Conservation (phyloP, 108 stramenopile species). For the Pseudonitzschia multistriata region DNA sequence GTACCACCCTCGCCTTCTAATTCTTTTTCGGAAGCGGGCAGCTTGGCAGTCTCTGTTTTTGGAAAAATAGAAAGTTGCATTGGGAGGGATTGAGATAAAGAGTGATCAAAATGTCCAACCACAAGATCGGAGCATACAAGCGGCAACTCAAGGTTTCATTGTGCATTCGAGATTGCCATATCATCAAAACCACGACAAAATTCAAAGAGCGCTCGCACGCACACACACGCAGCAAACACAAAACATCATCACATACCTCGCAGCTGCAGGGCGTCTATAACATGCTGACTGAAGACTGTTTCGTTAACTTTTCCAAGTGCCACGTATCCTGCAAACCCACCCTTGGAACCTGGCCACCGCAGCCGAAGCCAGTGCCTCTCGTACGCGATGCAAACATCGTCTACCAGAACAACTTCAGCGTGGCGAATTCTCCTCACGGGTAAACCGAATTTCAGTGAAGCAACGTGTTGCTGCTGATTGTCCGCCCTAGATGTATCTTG, state of each 20-base stretch:
- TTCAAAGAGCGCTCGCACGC: background rate
- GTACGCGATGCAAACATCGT: constrained; percentile 60
- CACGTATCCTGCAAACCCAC: constrained; percentile 83
- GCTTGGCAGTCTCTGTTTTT: background rate
- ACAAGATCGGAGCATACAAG: too few species aligned
- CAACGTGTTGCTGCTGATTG: background rate
- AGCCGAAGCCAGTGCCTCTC: constrained; percentile 75
- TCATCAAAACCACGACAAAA: background rate
- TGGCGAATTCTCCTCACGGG: constrained; percentile 77
- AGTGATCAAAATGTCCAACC: background rate
- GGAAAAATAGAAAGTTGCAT: too few species aligned
- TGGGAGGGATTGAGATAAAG: background rate
- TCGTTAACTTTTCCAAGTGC: constrained; percentile 45
- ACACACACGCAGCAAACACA: background rate
- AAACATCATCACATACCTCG: background rate
- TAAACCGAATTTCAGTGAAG: constrained; percentile 7
- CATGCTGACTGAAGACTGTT: background rate
- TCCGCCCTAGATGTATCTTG: background rate
- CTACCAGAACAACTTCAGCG: constrained; percentile 80
- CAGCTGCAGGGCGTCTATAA: background rate
- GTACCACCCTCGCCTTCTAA: background rate
- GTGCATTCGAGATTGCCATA: background rate
- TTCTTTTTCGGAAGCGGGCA: background rate
- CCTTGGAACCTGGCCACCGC: constrained; percentile 78
- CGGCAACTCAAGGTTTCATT: too few species aligned